phyloP scores from a whole-genome alignment of 257 asterid species.

The Perilla frutescens region DNA sequence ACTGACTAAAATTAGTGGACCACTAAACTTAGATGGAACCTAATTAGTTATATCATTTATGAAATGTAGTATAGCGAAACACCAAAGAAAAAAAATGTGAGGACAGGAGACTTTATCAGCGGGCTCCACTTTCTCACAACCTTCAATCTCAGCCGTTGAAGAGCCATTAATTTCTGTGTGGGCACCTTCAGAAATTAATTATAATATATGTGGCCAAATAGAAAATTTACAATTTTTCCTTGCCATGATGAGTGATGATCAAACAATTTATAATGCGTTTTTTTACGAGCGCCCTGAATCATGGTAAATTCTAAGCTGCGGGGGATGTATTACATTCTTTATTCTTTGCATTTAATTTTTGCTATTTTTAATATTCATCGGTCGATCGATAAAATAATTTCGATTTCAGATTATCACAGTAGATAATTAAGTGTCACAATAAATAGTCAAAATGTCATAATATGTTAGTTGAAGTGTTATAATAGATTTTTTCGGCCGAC shows the following conservation, averaged over 20 bases:
- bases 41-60: constrained; percentile 15
- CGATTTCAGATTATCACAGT: too few species aligned
- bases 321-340: too few species aligned
- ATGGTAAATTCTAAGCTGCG: too few species aligned
- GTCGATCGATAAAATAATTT: too few species aligned
- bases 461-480: too few species aligned
- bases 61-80: background rate
- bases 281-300: too few species aligned
- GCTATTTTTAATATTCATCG: too few species aligned
- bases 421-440: too few species aligned
- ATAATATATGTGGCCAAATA: constrained; percentile 10
- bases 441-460: too few species aligned
- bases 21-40: constrained; percentile 26
- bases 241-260: background rate
- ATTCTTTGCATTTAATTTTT: too few species aligned
- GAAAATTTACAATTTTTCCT: background rate
- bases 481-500: too few species aligned
- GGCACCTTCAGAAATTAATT: constrained; percentile 20
- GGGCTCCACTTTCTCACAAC: constrained; percentile 19
- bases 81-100: background rate
- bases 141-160: constrained; percentile 30
- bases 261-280: too few species aligned
- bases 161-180: constrained; percentile 6
- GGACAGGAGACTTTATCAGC: constrained; percentile 12
- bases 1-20: constrained; percentile 34